A percentile compares a stretch with the other conserved stretches of the same genome.
phyloP scores from a whole-genome alignment of 2,329 filamentous ascomycete genomes.

The Xylaria sp. region DNA sequence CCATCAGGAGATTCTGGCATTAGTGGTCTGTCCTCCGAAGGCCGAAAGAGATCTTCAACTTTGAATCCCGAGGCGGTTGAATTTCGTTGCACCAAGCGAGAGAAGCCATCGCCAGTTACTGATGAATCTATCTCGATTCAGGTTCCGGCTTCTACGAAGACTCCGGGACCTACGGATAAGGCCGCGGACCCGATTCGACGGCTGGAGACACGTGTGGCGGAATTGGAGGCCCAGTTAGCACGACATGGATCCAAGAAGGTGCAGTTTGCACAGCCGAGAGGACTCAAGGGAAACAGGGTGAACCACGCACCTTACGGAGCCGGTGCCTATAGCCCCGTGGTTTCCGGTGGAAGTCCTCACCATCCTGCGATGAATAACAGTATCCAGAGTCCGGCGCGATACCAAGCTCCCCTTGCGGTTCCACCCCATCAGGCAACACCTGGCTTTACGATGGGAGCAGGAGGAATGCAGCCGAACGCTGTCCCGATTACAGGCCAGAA shows the following conservation, averaged over 20 bases:
- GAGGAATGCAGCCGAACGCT: slow-evolving; percentile 3
- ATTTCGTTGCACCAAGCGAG: slow-evolving; percentile 34
- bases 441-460: slow-evolving; percentile 15
- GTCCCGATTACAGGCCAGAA: slow-evolving; percentile 14
- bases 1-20: slow-evolving; percentile 38
- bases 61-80: slow-evolving; percentile 47
- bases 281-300: slow-evolving; percentile 11
- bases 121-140: not conserved
- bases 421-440: slow-evolving; percentile 1
- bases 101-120: slow-evolving; percentile 15
- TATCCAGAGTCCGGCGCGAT: slow-evolving; percentile 9
- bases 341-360: slow-evolving; percentile 1
- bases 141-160: slow-evolving; percentile 3
- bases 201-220: slow-evolving; percentile 35
- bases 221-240: slow-evolving; percentile 35
- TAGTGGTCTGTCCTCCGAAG: slow-evolving; percentile 32
- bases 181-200: slow-evolving; percentile 25
- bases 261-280: slow-evolving; percentile 16
- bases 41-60: slow-evolving; percentile 29
- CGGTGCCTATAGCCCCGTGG: not conserved
- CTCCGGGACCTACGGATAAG: slow-evolving; percentile 6
- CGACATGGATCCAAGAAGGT: slow-evolving; percentile 11
- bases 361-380: slow-evolving; percentile 20
- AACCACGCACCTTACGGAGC: slow-evolving; percentile 8
- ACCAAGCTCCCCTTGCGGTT: slow-evolving; percentile 11